A percentile compares a stretch with the other conserved stretches of the same genome.
phyloP scores from a whole-genome alignment of 1,284 basidiomycete genomes.

The Sphaerobolus stellatus region DNA sequence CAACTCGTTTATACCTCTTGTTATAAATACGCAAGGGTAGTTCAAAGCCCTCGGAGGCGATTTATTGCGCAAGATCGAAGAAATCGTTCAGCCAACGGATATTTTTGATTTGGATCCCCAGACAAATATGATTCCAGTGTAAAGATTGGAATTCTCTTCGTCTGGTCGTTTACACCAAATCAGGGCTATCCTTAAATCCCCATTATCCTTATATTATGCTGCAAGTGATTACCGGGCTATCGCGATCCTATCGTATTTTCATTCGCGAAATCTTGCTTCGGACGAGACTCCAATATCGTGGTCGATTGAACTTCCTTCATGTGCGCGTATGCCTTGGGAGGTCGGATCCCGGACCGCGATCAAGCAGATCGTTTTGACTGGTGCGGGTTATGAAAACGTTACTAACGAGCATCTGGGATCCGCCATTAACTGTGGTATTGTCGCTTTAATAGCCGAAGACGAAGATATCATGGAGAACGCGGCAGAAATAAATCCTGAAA shows the following conservation, averaged over 20 bases:
- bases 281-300: conserved; percentile 41
- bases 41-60: conserved; percentile 91
- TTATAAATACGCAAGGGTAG: conserved; percentile 98
- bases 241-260: conserved; percentile 79
- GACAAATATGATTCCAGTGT: conserved; percentile 28
- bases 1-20: conserved; percentile 74
- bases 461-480: conserved; percentile 35
- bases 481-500: neutral
- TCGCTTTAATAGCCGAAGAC: conserved; percentile 64
- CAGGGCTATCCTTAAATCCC: conserved; percentile 26
- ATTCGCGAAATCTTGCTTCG: conserved; percentile 51
- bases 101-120: conserved; percentile 56
- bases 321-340: conserved; percentile 66
- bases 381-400: conserved; percentile 75
- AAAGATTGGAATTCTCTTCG: conserved; percentile 10
- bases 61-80: conserved; percentile 69
- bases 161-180: conserved; percentile 28
- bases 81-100: conserved; percentile 61
- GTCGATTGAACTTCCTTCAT: conserved; percentile 70
- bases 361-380: conserved; percentile 61
- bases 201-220: conserved; percentile 51
- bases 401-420: conserved; percentile 60
- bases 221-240: conserved; percentile 76
- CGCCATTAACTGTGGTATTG: conserved; percentile 80
- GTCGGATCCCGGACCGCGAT: conserved; percentile 56